Conservation (phyloP, 805 yeast species). For the Isabelozyma heimii region DNA sequence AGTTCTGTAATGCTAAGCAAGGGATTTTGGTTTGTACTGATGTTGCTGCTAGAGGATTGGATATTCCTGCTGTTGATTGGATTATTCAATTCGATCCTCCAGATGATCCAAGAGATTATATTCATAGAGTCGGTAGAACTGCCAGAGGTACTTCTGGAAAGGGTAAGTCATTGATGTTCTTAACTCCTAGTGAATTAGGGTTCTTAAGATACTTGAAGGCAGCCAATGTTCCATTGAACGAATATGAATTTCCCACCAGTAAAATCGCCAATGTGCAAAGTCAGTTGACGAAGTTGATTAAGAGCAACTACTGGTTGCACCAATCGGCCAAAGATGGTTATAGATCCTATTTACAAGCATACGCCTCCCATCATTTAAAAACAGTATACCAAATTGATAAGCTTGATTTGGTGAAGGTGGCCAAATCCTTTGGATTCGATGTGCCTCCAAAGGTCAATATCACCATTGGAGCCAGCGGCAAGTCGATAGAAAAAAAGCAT, state of each 20-base stretch:
- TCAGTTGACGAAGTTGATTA: constrained; percentile 86
- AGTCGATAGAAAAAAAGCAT: constrained; percentile 50
- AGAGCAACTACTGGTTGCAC: constrained; percentile 90
- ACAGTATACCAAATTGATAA: constrained; percentile 96
- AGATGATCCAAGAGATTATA: constrained; percentile 99
- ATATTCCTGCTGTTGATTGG: constrained; percentile 99
- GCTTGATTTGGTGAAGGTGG: constrained; percentile 90
- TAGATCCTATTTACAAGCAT: constrained; percentile 94
- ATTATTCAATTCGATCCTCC: constrained; percentile 99
- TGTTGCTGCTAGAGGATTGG: constrained; percentile 98
- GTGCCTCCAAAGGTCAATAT: constrained; percentile 97
- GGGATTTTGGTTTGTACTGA: constrained; percentile 95
- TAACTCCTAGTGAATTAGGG: constrained; percentile 91
- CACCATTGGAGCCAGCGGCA: constrained; percentile 90
- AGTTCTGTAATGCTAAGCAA: constrained; percentile 94
- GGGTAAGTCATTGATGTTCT: constrained; percentile 93
- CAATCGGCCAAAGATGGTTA: constrained; percentile 97
- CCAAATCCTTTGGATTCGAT: constrained; percentile 90
- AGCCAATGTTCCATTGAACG: constrained; percentile 96
- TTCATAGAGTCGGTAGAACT: constrained; percentile 98
- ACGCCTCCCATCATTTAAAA: constrained; percentile 93
- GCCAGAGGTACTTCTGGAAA: constrained; percentile 89
- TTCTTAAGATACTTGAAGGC: constrained; percentile 92
- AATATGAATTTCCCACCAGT: constrained; percentile 90
- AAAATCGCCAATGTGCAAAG: constrained; percentile 96